These are phyloP conservation scores for Cyathus striatus DNA, from an alignment of 768 basidiomycete genomes.

Conservation along the genomic window DNA sequence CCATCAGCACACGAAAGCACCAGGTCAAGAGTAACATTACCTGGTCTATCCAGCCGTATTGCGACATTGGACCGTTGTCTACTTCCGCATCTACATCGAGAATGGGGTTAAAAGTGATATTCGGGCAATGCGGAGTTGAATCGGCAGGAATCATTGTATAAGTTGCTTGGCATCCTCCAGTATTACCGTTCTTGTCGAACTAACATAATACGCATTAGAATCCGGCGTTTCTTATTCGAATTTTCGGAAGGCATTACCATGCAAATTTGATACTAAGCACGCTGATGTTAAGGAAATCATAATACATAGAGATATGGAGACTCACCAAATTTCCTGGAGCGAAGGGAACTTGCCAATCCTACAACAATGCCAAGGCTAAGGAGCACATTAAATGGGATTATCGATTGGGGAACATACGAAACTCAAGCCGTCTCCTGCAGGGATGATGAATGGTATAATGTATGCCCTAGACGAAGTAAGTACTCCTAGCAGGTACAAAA, in stretches of 20 bases:
- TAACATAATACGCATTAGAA: slow-evolving; percentile 15
- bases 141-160: slow-evolving; percentile 50
- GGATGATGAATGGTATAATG: slow-evolving; percentile 46
- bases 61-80: slow-evolving; percentile 44
- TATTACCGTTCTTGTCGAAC: slow-evolving; percentile 53
- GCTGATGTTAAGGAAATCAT: no score
- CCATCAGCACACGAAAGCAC: background rate
- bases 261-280: slow-evolving; percentile 59
- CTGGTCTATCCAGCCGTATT: slow-evolving; percentile 57
- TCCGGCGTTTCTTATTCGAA: background rate
- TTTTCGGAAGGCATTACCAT: slow-evolving; percentile 30
- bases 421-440: slow-evolving; percentile 37
- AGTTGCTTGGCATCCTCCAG: slow-evolving; percentile 56
- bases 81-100: slow-evolving; percentile 42
- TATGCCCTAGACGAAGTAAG: slow-evolving; percentile 31
- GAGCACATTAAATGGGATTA: background rate
- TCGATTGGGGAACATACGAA: slow-evolving; percentile 33
- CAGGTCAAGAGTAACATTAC: slow-evolving; percentile 17
- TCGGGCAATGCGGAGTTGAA: slow-evolving; percentile 38
- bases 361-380: slow-evolving; percentile 1
- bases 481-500: background rate
- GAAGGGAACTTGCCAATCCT: slow-evolving; percentile 61
- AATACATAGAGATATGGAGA: slow-evolving; percentile 1
- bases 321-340: slow-evolving; percentile 49
- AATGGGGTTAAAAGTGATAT: slow-evolving; percentile 40